These are phyloP conservation scores for Byssoonygena ceratinophila DNA, from an alignment of 2,329 filamentous ascomycete species.

Conservation along the genomic window DNA sequence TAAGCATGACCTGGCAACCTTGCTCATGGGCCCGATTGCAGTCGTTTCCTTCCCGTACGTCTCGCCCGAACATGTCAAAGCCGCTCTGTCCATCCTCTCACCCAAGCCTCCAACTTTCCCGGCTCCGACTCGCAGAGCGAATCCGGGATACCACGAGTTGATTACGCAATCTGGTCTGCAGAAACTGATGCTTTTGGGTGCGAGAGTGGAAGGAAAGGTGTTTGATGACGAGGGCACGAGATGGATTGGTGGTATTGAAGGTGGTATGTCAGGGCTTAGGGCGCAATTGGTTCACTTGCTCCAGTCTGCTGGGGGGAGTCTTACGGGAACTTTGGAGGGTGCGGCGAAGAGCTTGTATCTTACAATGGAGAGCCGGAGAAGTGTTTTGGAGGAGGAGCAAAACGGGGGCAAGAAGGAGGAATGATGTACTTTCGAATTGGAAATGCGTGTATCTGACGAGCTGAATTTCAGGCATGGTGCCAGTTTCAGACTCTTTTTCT, in stretches of 20 bases:
- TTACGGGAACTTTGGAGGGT: constrained; percentile 70
- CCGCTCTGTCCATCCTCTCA: constrained; percentile 65
- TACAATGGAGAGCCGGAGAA: constrained; percentile 71
- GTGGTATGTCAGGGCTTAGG: constrained; percentile 68
- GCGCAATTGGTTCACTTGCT: constrained; percentile 72
- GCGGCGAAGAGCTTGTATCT: constrained; percentile 74
- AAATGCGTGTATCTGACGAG: neutral
- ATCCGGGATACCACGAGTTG: constrained; percentile 70
- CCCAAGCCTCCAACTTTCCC: constrained; percentile 65
- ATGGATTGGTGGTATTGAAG: constrained; percentile 67
- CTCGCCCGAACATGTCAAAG: constrained; percentile 71
- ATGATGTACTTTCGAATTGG: neutral
- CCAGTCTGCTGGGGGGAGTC: constrained; percentile 64
- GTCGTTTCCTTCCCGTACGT: constrained; percentile 70
- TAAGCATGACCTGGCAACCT: constrained; percentile 55
- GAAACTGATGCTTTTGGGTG: constrained; percentile 79
- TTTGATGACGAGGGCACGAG: constrained; percentile 64
- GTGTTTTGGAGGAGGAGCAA: constrained; percentile 66
- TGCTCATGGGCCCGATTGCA: constrained; percentile 73
- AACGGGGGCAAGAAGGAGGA: constrained; percentile 22
- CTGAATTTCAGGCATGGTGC: neutral
- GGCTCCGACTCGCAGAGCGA: constrained; percentile 62
- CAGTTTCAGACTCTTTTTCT: neutral
- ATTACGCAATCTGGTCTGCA: constrained; percentile 68
- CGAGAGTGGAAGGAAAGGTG: constrained; percentile 72